A percentile compares a stretch with the other conserved stretches of the same genome.
Evolutionary conservation across 129 eudicot species (phyloP).

Genomic region (Mikania micrantha): DNA sequence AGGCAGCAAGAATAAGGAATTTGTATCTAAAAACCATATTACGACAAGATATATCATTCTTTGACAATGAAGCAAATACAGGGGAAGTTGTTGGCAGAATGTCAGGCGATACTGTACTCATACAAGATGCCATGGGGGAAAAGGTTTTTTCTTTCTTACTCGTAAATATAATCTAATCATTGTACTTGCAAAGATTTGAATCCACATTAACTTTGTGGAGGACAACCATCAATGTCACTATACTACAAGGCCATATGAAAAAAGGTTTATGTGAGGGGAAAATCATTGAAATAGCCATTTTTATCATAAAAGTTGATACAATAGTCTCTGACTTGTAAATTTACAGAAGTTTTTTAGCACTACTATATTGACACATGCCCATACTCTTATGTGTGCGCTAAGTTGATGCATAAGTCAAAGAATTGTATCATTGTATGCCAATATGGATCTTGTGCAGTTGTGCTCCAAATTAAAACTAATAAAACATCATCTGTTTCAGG

Average conservation of each 20-base stretch:
- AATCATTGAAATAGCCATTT: neutral
- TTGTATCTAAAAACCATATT: constrained; percentile 65
- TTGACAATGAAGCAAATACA: constrained; percentile 67
- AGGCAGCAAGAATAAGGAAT: constrained; percentile 67
- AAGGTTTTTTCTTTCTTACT: too few species aligned
- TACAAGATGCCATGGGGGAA: constrained; percentile 92
- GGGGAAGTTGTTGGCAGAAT: constrained; percentile 81
- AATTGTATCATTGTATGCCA: neutral
- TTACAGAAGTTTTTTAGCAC: neutral
- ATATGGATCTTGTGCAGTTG: neutral
- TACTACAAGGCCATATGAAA: too few species aligned
- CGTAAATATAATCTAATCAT: too few species aligned
- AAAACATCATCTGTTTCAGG: constrained; percentile 31
- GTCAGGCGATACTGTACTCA: constrained; percentile 82
- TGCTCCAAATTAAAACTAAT: too few species aligned
- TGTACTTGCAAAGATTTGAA: too few species aligned
- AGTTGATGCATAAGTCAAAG: neutral
- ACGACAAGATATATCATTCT: constrained; percentile 73
- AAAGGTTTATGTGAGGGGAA: too few species aligned
- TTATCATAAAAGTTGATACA: neutral
- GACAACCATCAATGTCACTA: too few species aligned
- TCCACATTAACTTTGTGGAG: too few species aligned
- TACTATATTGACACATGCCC: neutral
- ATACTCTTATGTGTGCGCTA: neutral
- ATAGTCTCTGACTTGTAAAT: neutral